A percentile compares a stretch with the other conserved stretches of the same genome.
Conservation (phyloP, 2,329 filamentous ascomycete genomes). For the Neurospora sp. region DNA sequence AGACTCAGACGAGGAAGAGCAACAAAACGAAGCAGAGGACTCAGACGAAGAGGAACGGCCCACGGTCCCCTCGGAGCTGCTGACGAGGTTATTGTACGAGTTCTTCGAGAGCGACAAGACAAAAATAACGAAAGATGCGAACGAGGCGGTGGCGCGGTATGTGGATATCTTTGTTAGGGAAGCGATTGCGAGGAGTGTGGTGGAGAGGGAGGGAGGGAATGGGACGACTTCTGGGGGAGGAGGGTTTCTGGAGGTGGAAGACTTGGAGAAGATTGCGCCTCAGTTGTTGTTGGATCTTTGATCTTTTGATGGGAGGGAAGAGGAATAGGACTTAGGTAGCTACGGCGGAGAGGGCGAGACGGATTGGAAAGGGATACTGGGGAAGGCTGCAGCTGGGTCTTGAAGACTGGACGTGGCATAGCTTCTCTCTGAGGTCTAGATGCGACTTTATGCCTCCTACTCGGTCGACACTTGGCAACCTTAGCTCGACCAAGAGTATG, state of each 20-base stretch:
- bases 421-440: no score
- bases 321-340: neutral
- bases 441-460: neutral
- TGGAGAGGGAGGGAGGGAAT: slow-evolving; percentile 53
- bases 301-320: slow-evolving; percentile 11
- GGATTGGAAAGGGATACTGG: no score
- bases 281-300: slow-evolving; percentile 82
- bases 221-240: slow-evolving; percentile 8
- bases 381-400: no score
- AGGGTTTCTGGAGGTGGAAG: slow-evolving; percentile 54
- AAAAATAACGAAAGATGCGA: slow-evolving; percentile 67
- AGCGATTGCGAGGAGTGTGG: slow-evolving; percentile 69
- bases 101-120: slow-evolving; percentile 64
- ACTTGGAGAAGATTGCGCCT: slow-evolving; percentile 78
- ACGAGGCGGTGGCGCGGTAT: slow-evolving; percentile 70
- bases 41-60: slow-evolving; percentile 28
- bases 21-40: slow-evolving; percentile 14
- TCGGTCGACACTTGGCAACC: neutral
- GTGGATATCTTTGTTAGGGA: slow-evolving; percentile 87
- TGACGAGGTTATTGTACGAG: slow-evolving; percentile 69
- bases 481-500: neutral
- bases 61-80: slow-evolving; percentile 60
- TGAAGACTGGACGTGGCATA: no score
- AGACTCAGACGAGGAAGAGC: slow-evolving; percentile 13
- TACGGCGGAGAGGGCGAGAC: neutral